These are phyloP conservation scores for Monilinia polystroma DNA, from an alignment of 2,329 filamentous ascomycete genomes.

Conservation along the genomic window DNA sequence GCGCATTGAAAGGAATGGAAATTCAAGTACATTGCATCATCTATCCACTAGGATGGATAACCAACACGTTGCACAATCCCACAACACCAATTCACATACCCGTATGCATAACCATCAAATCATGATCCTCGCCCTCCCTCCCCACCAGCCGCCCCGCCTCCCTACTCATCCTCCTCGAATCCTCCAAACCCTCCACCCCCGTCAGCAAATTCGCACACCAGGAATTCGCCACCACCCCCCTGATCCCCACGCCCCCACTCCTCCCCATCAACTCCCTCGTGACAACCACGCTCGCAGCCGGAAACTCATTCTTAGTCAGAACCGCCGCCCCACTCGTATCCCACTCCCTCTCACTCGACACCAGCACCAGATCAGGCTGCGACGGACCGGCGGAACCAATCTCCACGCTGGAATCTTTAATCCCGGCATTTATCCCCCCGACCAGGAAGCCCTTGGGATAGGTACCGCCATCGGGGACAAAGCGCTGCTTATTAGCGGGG, in stretches of 20 bases:
- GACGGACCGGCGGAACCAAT: not conserved
- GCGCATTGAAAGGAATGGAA: not conserved
- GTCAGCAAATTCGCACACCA: constrained; percentile 4
- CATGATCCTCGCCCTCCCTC: not conserved
- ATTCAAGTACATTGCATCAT: not conserved
- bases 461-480: constrained; percentile 75
- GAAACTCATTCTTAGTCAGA: constrained; percentile 97
- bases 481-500: constrained; percentile 78
- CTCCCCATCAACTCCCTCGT: constrained; percentile 69
- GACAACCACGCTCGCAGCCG: constrained; percentile 89
- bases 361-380: constrained; percentile 9
- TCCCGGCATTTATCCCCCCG: not conserved
- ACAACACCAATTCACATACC: not conserved
- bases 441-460: not conserved
- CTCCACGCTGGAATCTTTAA: not conserved
- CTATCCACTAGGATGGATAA: not conserved
- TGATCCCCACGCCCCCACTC: not conserved
- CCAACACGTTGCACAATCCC: not conserved
- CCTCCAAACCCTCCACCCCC: constrained; percentile 1
- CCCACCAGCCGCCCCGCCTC: not conserved
- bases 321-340: constrained; percentile 61
- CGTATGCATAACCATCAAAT: constrained; percentile 11
- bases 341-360: not conserved
- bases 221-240: constrained; percentile 1
- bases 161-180: constrained; percentile 3